phyloP scores from a whole-genome alignment of 2,329 filamentous ascomycete species.

The Uncinocarpus reesii region DNA sequence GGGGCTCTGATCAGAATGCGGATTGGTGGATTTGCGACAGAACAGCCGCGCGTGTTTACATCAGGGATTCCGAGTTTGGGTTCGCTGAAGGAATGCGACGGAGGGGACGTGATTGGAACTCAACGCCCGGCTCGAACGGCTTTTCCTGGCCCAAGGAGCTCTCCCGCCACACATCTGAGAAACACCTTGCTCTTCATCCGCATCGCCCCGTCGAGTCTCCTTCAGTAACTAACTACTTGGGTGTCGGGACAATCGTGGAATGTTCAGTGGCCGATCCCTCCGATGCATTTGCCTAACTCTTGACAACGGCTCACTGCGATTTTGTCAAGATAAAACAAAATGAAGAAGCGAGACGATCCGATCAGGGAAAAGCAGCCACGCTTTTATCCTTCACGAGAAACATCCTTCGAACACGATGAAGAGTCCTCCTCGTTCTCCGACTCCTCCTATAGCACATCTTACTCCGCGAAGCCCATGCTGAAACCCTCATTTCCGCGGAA shows the following conservation, averaged over 20 bases:
- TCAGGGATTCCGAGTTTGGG: too few species aligned
- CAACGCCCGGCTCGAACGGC: too few species aligned
- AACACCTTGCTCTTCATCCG: too few species aligned
- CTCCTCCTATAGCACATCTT: conserved; percentile 45
- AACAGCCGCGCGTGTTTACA: too few species aligned
- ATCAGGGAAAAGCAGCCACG: conserved; percentile 18
- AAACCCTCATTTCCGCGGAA: conserved; percentile 27
- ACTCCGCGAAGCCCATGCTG: conserved; percentile 34
- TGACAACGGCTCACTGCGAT: neutral
- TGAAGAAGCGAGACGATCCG: neutral
- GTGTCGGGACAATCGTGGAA: neutral
- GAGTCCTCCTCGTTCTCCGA: conserved; percentile 36
- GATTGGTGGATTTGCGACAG: too few species aligned
- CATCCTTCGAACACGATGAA: conserved; percentile 25
- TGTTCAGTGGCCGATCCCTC: neutral
- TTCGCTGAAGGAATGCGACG: too few species aligned
- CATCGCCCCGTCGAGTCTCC: too few species aligned
- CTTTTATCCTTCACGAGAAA: conserved; percentile 15
- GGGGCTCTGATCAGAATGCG: too few species aligned
- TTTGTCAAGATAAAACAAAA: neutral
- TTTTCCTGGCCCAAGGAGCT: too few species aligned
- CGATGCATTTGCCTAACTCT: neutral
- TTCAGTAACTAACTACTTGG: too few species aligned
- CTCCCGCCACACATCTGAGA: too few species aligned
- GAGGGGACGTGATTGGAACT: too few species aligned